Evolutionary conservation across 225 moss, liverwort and hornwort genomes (phyloP).

Genomic region (Lunularia cruciata): DNA sequence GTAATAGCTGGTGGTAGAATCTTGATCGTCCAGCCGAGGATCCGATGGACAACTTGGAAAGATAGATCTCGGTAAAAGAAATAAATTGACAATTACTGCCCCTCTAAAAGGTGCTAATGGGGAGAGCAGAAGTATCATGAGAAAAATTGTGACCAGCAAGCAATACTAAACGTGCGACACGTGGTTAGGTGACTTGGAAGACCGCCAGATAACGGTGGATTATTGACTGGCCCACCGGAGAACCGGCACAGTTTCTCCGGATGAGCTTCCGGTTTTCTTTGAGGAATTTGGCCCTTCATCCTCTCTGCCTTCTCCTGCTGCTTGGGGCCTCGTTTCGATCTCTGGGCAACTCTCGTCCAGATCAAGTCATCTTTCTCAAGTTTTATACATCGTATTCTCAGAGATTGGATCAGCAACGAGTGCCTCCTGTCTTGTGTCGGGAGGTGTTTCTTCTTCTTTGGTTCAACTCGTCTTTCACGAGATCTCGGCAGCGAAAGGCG

Average conservation of each 20-base stretch:
- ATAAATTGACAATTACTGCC: not conserved
- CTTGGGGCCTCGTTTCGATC: constrained; percentile 10
- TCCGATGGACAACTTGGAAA: not conserved
- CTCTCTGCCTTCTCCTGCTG: not conserved
- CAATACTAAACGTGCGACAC: not conserved
- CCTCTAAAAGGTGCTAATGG: not conserved
- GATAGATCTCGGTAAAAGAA: not conserved
- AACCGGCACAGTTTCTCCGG: constrained; percentile 14
- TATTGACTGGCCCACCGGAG: not conserved
- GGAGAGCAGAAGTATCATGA: not conserved
- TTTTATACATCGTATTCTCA: not conserved
- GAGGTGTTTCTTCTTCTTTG: not conserved
- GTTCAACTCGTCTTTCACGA: constrained; percentile 2
- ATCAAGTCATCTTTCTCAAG: constrained; percentile 3
- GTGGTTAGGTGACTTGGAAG: not conserved
- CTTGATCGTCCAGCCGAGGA: not conserved
- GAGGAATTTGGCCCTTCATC: constrained; percentile 4
- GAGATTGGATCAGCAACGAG: constrained; percentile 14
- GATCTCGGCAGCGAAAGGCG: constrained; percentile 14
- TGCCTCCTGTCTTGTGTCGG: not conserved
- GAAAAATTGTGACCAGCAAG: not conserved
- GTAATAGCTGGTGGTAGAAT: not conserved
- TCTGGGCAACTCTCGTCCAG: constrained; percentile 19
- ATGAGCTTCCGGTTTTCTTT: constrained; percentile 15
- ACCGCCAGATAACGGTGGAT: constrained; percentile 11